Conservation (phyloP, 225 moss, liverwort and hornwort species). For the Bryoerythrophyllum caledonicum region DNA sequence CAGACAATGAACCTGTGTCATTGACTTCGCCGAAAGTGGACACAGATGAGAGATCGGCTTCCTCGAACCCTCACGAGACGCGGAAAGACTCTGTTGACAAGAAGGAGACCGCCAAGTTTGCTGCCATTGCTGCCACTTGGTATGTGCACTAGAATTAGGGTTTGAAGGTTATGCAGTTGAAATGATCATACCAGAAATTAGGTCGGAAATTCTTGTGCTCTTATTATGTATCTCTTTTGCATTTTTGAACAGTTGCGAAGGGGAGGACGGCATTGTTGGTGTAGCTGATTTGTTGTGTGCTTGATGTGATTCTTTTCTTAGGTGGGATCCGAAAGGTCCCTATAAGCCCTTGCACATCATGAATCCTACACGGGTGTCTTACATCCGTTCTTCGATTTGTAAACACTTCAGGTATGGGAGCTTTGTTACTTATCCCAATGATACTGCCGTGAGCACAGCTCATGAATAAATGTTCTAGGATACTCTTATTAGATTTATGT, state of each 20-base stretch:
- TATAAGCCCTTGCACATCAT: slow-evolving; percentile 83
- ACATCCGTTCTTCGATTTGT: slow-evolving; percentile 79
- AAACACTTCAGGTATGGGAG: slow-evolving; percentile 88
- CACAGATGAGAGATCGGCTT: slow-evolving; percentile 18
- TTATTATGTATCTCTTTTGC: too few species aligned
- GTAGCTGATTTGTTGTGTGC: slow-evolving; percentile 24
- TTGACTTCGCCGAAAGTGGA: too few species aligned
- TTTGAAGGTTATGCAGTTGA: slow-evolving; percentile 5
- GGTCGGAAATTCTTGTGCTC: too few species aligned
- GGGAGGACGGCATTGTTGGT: too few species aligned
- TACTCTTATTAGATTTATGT: too few species aligned
- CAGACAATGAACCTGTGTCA: too few species aligned
- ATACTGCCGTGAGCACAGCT: too few species aligned
- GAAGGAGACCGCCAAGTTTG: slow-evolving; percentile 58
- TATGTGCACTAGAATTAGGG: slow-evolving; percentile 26
- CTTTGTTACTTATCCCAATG: too few species aligned
- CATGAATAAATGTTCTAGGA: too few species aligned
- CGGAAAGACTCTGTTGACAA: slow-evolving; percentile 51
- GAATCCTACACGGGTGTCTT: slow-evolving; percentile 81
- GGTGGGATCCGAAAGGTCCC: slow-evolving; percentile 91
- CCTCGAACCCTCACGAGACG: too few species aligned
- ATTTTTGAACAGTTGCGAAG: too few species aligned
- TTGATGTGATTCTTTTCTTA: slow-evolving; percentile 21
- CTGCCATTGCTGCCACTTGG: slow-evolving; percentile 59
- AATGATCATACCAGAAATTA: too few species aligned